These are phyloP conservation scores for Barnettozyma wickerhamii DNA, from an alignment of 805 yeast genomes.

Conservation along the genomic window DNA sequence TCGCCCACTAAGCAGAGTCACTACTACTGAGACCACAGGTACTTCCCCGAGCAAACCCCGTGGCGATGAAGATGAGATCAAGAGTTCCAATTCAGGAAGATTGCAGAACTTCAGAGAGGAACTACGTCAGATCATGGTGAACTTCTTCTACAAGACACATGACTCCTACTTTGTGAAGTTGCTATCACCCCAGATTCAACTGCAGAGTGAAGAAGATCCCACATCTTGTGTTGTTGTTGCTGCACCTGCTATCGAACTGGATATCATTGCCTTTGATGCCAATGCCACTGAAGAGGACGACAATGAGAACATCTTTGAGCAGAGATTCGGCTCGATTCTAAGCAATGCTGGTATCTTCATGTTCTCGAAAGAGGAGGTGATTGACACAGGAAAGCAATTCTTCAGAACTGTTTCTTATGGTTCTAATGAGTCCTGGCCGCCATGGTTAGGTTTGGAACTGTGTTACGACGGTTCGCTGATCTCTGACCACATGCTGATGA, in stretches of 20 bases:
- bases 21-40: slow-evolving; percentile 17
- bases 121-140: slow-evolving; percentile 37
- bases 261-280: slow-evolving; percentile 61
- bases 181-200: slow-evolving; percentile 79
- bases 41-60: no score
- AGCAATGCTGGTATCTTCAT: slow-evolving; percentile 70
- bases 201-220: slow-evolving; percentile 46
- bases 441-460: slow-evolving; percentile 77
- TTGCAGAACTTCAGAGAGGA: slow-evolving; percentile 49
- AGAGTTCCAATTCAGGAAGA: slow-evolving; percentile 23
- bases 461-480: slow-evolving; percentile 51
- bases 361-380: slow-evolving; percentile 47
- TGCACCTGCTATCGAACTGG: slow-evolving; percentile 66
- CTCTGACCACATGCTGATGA: slow-evolving; percentile 49
- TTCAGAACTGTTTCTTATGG: slow-evolving; percentile 58
- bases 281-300: slow-evolving; percentile 37
- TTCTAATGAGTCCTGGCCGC: slow-evolving; percentile 70
- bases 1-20: slow-evolving; percentile 16
- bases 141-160: slow-evolving; percentile 32
- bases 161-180: slow-evolving; percentile 64
- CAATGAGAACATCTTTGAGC: slow-evolving; percentile 49
- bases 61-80: slow-evolving; percentile 6
- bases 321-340: slow-evolving; percentile 64
- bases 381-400: slow-evolving; percentile 36
- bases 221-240: slow-evolving; percentile 65